Conservation (phyloP, 306 rosid genomes). For the Cucumis hystrix region DNA sequence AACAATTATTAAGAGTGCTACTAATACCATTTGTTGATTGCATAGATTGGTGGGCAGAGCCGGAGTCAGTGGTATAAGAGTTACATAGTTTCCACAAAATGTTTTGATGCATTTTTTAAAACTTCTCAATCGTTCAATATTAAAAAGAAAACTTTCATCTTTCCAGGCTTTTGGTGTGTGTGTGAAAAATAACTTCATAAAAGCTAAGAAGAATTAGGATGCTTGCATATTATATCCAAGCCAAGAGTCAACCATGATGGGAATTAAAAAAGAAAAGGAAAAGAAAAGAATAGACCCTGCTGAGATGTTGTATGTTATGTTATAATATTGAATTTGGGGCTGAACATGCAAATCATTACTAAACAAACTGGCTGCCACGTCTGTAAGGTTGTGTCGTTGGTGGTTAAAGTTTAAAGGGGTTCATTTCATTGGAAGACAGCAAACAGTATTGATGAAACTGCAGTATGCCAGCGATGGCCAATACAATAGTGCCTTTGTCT, state of each 20-base stretch:
- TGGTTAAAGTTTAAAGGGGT: background rate
- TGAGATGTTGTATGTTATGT: background rate
- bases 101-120: background rate
- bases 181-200: no score
- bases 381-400: background rate
- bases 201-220: no score
- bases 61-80: background rate
- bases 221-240: background rate
- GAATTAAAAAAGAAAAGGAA: background rate
- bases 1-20: background rate
- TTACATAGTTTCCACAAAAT: background rate
- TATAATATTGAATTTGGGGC: background rate
- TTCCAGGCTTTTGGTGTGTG: background rate
- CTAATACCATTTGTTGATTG: background rate
- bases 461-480: background rate
- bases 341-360: conserved; percentile 1
- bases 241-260: background rate
- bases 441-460: background rate
- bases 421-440: background rate
- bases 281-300: background rate
- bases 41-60: background rate
- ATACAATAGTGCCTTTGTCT: background rate
- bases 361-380: background rate
- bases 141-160: background rate
- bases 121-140: background rate